These are phyloP conservation scores for Xenosphaeropsis pyriputrescens DNA, from an alignment of 2,329 filamentous ascomycete genomes.

Conservation along the genomic window DNA sequence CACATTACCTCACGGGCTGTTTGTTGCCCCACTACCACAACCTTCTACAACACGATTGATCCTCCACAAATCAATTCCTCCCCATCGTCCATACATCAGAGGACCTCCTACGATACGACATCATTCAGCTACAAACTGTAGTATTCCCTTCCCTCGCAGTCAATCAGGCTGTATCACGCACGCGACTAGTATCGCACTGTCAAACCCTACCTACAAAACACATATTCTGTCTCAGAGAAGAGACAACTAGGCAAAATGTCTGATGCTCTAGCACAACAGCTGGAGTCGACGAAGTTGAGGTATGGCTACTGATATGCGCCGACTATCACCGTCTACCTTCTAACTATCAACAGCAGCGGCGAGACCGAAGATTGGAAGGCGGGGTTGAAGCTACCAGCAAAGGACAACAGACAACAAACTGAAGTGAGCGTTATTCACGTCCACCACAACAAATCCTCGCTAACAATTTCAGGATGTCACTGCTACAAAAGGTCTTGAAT, in stretches of 20 bases:
- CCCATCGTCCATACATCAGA: too few species aligned
- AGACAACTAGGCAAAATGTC: conserved; percentile 21
- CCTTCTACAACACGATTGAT: too few species aligned
- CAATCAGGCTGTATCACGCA: too few species aligned
- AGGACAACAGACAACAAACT: conserved; percentile 67
- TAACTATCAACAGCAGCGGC: conserved; percentile 26
- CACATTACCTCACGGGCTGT: too few species aligned
- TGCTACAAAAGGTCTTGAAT: conserved; percentile 92
- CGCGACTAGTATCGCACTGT: too few species aligned
- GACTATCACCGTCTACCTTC: conserved; percentile 10
- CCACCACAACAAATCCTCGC: conserved; percentile 1
- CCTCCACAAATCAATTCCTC: too few species aligned
- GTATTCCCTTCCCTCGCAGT: too few species aligned
- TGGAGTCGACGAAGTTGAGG: conserved; percentile 36
- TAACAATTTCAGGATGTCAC: conserved; percentile 66
- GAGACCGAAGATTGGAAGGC: conserved; percentile 58
- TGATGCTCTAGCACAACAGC: conserved; percentile 34
- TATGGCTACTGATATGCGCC: conserved; percentile 13
- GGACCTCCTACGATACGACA: too few species aligned
- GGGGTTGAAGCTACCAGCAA: conserved; percentile 54
- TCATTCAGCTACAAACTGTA: too few species aligned
- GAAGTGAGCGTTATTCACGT: conserved; percentile 36
- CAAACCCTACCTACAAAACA: too few species aligned
- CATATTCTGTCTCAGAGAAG: conserved; percentile 7
- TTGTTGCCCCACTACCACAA: too few species aligned